phyloP scores from a whole-genome alignment of 2,329 filamentous ascomycete genomes.

The Amylocarpus encephaloides region DNA sequence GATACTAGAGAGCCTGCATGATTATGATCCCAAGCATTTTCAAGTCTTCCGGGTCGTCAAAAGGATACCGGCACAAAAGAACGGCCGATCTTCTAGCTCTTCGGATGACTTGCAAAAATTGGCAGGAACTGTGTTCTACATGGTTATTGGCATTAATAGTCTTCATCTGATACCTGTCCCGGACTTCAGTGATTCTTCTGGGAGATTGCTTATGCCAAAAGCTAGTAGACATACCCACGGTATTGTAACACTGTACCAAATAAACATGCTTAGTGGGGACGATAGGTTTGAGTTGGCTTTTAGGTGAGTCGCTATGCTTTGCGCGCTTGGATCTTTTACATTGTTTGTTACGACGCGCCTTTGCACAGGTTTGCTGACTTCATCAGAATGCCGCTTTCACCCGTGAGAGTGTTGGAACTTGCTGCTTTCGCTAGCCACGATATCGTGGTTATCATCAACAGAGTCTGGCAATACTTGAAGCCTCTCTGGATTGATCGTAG shows the following conservation, averaged over 20 bases:
- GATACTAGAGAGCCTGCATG: conserved; percentile 57
- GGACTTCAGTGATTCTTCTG: conserved; percentile 47
- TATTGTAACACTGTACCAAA: conserved; percentile 53
- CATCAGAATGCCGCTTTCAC: conserved; percentile 46
- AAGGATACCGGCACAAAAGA: conserved; percentile 48
- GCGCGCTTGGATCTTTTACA: neutral
- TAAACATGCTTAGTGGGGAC: conserved; percentile 55
- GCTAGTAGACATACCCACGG: conserved; percentile 47
- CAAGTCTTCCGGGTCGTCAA: conserved; percentile 64
- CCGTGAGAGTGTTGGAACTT: conserved; percentile 49
- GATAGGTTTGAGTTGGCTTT: conserved; percentile 63
- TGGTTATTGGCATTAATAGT: conserved; percentile 64
- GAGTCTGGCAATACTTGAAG: conserved; percentile 55
- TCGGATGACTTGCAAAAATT: conserved; percentile 61
- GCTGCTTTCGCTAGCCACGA: conserved; percentile 59
- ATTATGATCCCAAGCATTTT: conserved; percentile 63
- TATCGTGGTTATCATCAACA: conserved; percentile 55
- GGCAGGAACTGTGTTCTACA: conserved; percentile 58
- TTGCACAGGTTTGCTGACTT: neutral
- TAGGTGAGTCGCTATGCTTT: conserved; percentile 4
- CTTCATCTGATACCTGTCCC: conserved; percentile 61
- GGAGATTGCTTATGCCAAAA: conserved; percentile 36
- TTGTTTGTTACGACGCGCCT: neutral
- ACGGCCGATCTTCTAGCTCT: conserved; percentile 43
- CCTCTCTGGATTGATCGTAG: conserved; percentile 60